phyloP scores from a whole-genome alignment of 345 rosid species.

The Kernera saxatilis region DNA sequence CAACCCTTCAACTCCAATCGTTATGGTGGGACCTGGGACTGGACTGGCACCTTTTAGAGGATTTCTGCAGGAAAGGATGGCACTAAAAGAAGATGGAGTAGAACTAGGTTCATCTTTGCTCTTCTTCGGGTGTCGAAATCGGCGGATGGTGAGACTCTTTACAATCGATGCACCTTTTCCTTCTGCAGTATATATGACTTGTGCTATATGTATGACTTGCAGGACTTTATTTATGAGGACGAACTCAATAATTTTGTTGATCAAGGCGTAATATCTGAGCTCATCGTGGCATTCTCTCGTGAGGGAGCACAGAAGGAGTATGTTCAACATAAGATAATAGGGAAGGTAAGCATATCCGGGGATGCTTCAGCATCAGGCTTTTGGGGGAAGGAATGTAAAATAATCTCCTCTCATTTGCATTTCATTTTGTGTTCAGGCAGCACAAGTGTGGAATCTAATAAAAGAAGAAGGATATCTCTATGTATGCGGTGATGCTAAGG shows the following conservation, averaged over 20 bases:
- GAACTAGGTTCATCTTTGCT: constrained; percentile 68
- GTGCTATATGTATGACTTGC: neutral
- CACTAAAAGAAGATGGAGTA: constrained; percentile 67
- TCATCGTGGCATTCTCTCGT: constrained; percentile 88
- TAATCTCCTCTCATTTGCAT: neutral
- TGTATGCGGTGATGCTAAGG: constrained; percentile 91
- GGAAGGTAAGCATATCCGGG: constrained; percentile 45
- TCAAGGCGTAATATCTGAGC: constrained; percentile 71
- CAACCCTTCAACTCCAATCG: constrained; percentile 43
- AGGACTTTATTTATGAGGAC: constrained; percentile 74
- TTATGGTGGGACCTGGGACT: constrained; percentile 73
- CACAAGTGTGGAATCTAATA: constrained; percentile 30
- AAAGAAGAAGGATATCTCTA: constrained; percentile 52
- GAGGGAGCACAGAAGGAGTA: constrained; percentile 94
- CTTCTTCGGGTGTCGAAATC: constrained; percentile 93
- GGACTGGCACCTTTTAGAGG: constrained; percentile 79
- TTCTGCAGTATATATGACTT: neutral
- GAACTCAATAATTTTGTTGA: constrained; percentile 72
- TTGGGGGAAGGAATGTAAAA: neutral
- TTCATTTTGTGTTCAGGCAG: constrained; percentile 24
- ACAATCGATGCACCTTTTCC: neutral
- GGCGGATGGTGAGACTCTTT: constrained; percentile 50
- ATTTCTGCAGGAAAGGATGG: constrained; percentile 77
- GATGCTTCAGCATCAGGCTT: neutral
- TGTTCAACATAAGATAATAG: constrained; percentile 86